Base-by-base conservation (phyloP, 441 rosid species). In the Adansonia grandidieri region DNA sequence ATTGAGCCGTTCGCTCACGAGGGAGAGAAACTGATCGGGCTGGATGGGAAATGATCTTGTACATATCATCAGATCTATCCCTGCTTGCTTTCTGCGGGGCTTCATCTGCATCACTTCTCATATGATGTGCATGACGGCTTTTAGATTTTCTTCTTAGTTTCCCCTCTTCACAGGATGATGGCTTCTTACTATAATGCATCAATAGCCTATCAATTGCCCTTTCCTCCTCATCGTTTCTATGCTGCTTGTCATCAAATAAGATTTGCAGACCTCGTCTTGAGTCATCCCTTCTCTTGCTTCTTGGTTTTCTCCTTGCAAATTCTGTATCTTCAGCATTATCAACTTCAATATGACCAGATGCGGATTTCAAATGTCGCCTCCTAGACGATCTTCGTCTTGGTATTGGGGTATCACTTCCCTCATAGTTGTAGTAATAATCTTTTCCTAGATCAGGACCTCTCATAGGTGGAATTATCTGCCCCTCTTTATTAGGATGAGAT, bases 151-250 rank as follows among this genome's bases (percentile, higher is more conserved):
- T 84, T 74, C 84, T 83, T 80, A 77, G 51, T 75, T 63, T 73
- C 61, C 66, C 89, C 65, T 84, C 82, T 61, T 92, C 98, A 69
- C 22, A 78, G 20, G 90, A 80, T 1, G 96, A 78, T 2, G 98
- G 89, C 72, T 93, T 94, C 77, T 77, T 90, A 83, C 98, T 92
- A 85, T 92, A 94, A 79, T 94, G 97, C 62, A 96, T 86, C 80
- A 96, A 84, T 77, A 96, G 92, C 78, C 86, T 92, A 78, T 94
- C 99, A 76, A 94, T 91, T 77, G 89, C 87, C 86, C 82, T 90
- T 78, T 96, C 99, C 87, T 94, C 98, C 66, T 85, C 90, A 65
- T 93, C 92, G 11, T 82, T 81, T 71, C 73, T 73, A 61, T 82
- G 71, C 37, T 72, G 86, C 62, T 90, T 91, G 42, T 90, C 96